Evolutionary conservation across 192 early-diverging fungal species (phyloP).

Genomic region (Funneliformis geosporum): DNA sequence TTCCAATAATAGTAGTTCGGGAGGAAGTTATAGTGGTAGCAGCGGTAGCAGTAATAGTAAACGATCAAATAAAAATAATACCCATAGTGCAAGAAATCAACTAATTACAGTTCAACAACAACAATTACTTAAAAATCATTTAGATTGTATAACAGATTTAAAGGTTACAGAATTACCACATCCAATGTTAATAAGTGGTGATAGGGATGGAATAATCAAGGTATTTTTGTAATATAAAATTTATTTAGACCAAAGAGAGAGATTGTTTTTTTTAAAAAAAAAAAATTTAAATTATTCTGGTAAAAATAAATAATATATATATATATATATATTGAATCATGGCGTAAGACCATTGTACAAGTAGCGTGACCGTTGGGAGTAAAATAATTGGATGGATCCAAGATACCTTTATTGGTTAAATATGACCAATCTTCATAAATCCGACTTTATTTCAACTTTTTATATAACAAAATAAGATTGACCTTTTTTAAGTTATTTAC

Average conservation of each 20-base stretch:
- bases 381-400: too few species aligned
- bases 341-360: too few species aligned
- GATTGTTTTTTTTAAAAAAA: too few species aligned
- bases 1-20: neutral
- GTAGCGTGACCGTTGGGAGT: too few species aligned
- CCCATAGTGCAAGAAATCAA: slow-evolving; percentile 40
- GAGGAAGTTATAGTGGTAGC: neutral
- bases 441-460: too few species aligned
- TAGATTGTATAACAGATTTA: slow-evolving; percentile 76
- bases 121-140: slow-evolving; percentile 60
- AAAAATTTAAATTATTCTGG: too few species aligned
- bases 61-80: slow-evolving; percentile 33
- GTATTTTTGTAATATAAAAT: slow-evolving; percentile 42
- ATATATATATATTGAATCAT: too few species aligned
- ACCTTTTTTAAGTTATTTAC: too few species aligned
- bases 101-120: slow-evolving; percentile 54
- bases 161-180: slow-evolving; percentile 66
- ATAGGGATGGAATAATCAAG: slow-evolving; percentile 80
- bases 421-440: too few species aligned
- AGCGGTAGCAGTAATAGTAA: neutral
- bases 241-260: neutral
- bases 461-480: too few species aligned
- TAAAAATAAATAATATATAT: too few species aligned
- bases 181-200: slow-evolving; percentile 73
- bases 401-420: too few species aligned